Conservation (phyloP, 306 rosid genomes). For the Prosopis cineraria region DNA sequence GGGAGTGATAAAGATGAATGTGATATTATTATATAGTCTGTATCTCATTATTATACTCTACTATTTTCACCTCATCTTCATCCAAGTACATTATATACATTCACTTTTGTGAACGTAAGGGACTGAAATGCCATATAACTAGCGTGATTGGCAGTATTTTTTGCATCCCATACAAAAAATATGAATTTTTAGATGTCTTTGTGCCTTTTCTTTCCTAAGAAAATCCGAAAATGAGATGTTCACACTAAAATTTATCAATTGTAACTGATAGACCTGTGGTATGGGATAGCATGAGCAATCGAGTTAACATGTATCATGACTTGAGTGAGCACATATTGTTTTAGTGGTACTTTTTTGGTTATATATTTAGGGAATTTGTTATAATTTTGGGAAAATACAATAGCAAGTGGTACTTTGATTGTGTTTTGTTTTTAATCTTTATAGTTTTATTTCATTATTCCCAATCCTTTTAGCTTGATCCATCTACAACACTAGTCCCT, state of each 20-base stretch:
- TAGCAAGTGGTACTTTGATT: too few relatives aligned
- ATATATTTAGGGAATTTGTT: not conserved
- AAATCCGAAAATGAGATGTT: not conserved
- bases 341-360: not conserved
- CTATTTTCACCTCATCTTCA: not conserved
- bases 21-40: not conserved
- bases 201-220: not conserved
- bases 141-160: not conserved
- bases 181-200: slow-evolving; percentile 3
- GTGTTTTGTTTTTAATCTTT: too few relatives aligned
- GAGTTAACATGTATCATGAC: not conserved
- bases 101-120: not conserved
- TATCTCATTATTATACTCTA: not conserved
- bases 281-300: not conserved
- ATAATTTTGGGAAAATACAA: too few relatives aligned
- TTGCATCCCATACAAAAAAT: slow-evolving; percentile 10
- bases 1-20: not conserved
- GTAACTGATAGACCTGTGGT: not conserved
- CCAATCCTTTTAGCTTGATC: too few relatives aligned
- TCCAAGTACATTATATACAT: not conserved
- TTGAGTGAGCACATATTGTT: slow-evolving; percentile 11
- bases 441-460: too few relatives aligned
- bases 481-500: too few relatives aligned
- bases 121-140: not conserved
- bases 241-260: not conserved